A percentile compares a stretch with the other conserved stretches of the same genome.
These are phyloP conservation scores for Apiotrichum veenhuisii DNA, from an alignment of 1,284 basidiomycete genomes.

Conservation along the genomic window DNA sequence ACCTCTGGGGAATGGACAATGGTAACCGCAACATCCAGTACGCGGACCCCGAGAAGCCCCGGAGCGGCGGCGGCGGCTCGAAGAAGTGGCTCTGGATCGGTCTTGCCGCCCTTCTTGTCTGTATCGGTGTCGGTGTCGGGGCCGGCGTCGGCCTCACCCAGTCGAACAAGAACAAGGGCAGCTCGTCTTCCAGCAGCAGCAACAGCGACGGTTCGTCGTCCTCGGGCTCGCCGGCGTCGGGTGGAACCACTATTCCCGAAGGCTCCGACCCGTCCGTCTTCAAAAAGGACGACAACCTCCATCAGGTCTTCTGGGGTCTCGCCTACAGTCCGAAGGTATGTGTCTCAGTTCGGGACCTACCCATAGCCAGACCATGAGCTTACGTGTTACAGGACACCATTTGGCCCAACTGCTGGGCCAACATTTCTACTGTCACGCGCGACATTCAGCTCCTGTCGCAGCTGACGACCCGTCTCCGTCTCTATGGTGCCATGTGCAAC, in stretches of 20 bases:
- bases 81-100: conserved; percentile 24
- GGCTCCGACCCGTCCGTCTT: conserved; percentile 62
- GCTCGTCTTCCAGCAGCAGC: background rate
- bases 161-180: conserved; percentile 19
- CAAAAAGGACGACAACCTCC: conserved; percentile 59
- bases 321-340: conserved; percentile 63
- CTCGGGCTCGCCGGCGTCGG: no score
- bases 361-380: background rate
- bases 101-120: conserved; percentile 21
- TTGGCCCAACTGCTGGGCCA: background rate
- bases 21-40: conserved; percentile 5
- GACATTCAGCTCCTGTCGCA: conserved; percentile 51
- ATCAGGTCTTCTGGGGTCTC: conserved; percentile 66
- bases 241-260: conserved; percentile 7
- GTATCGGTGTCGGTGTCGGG: conserved; percentile 25
- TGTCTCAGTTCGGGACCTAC: background rate
- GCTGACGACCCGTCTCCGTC: conserved; percentile 43
- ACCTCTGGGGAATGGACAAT: conserved; percentile 19
- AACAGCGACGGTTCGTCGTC: conserved; percentile 5
- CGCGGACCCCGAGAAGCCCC: background rate
- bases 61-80: background rate
- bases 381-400: background rate
- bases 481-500: conserved; percentile 54
- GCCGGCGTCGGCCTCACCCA: conserved; percentile 31
- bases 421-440: conserved; percentile 45